Percentiles rank a stretch among this genome's conserved stretches.
Evolutionary conservation across 352 stramenopile genomes (phyloP).

Genomic region (Blastocystis sp.): DNA sequence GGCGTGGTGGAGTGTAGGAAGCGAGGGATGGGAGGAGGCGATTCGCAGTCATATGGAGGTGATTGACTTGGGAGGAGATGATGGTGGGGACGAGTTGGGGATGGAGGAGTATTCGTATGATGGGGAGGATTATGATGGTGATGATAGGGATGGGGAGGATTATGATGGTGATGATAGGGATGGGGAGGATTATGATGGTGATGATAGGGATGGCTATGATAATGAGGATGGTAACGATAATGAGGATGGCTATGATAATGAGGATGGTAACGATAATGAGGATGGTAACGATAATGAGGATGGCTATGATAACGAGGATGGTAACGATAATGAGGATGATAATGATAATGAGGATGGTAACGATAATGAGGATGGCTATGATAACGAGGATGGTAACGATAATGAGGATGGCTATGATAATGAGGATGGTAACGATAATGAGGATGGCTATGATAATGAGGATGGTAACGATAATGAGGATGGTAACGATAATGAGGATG

Average conservation of each 20-base stretch:
- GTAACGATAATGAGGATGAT: background rate
- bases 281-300: background rate
- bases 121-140: no score
- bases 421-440: background rate
- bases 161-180: no score
- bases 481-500: background rate
- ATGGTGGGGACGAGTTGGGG: no score
- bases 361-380: background rate
- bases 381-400: background rate
- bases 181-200: no score
- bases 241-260: background rate
- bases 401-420: background rate
- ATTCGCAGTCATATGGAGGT: background rate
- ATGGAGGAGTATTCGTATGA: no score
- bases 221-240: background rate
- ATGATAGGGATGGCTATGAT: no score
- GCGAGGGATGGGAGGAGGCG: background rate
- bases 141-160: no score
- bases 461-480: background rate
- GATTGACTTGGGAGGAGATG: background rate
- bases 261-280: background rate
- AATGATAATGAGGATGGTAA: background rate
- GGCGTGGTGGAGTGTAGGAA: background rate
- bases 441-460: background rate
- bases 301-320: background rate